A percentile compares a stretch with the other conserved stretches of the same genome.
phyloP scores from a whole-genome alignment of 192 early-diverging fungal species.

The Backusella tuberculispora region DNA sequence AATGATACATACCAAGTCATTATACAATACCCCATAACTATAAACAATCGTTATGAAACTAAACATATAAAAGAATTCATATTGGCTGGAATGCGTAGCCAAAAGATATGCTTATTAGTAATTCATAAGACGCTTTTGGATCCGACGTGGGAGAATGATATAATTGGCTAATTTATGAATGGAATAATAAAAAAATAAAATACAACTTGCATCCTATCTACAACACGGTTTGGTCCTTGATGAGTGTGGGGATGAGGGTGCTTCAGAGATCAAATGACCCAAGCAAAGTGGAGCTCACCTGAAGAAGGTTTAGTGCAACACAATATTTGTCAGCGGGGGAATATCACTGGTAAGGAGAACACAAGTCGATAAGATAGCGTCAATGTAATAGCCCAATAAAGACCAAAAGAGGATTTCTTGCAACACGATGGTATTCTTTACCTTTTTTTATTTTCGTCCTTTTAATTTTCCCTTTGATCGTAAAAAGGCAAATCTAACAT shows the following conservation, averaged over 20 bases:
- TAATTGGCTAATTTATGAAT: background rate
- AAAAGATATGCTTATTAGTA: slow-evolving; percentile 13
- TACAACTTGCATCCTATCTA: background rate
- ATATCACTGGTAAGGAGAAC: slow-evolving; percentile 2
- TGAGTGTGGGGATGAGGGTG: background rate
- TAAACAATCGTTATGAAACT: background rate
- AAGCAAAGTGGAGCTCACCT: background rate
- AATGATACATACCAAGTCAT: too few species aligned
- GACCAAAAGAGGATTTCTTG: background rate
- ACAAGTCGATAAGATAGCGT: background rate
- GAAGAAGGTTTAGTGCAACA: slow-evolving; percentile 18
- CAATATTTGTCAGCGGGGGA: slow-evolving; percentile 13
- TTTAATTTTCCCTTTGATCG: slow-evolving; percentile 4
- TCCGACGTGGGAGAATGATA: slow-evolving; percentile 13
- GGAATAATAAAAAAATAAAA: background rate
- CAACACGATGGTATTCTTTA: slow-evolving; percentile 16
- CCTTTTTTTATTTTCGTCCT: slow-evolving; percentile 17
- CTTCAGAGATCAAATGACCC: slow-evolving; percentile 7
- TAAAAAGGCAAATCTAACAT: slow-evolving; percentile 21
- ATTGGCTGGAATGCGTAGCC: background rate
- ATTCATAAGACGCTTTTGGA: slow-evolving; percentile 6
- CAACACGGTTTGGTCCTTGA: slow-evolving; percentile 4
- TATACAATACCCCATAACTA: background rate
- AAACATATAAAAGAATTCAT: background rate
- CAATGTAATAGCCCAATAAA: slow-evolving; percentile 2